Conservation (phyloP, 495 filamentous ascomycete genomes). For the Penicillium angulare region DNA sequence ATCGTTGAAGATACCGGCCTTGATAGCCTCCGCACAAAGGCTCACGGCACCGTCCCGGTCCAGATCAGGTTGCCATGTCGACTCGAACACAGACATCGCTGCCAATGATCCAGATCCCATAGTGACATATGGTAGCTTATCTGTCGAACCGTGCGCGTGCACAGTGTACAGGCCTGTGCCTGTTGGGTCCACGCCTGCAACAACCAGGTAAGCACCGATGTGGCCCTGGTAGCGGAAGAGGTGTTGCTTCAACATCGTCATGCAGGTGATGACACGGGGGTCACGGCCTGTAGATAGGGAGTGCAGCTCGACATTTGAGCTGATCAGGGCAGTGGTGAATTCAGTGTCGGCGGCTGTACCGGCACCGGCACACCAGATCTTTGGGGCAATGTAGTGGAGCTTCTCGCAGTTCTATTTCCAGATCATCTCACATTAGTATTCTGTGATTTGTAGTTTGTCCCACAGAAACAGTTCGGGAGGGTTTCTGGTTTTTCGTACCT, state of each 20-base stretch:
- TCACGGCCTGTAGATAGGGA: conserved; percentile 92
- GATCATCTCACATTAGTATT: background rate
- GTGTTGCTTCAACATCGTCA: conserved; percentile 99
- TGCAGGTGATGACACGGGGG: conserved; percentile 96
- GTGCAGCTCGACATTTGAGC: conserved; percentile 96
- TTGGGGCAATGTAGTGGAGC: conserved; percentile 96
- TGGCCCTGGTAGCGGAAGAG: conserved; percentile 97
- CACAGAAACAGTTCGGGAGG: too few relatives aligned
- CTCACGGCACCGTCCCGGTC: conserved; percentile 78
- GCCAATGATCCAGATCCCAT: conserved; percentile 97
- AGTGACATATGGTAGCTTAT: conserved; percentile 98
- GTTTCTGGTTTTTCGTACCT: conserved; percentile 61
- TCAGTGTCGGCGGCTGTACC: conserved; percentile 98
- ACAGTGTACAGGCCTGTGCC: conserved; percentile 97
- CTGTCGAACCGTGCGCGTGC: conserved; percentile 96
- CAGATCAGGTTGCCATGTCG: conserved; percentile 82
- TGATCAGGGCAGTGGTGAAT: conserved; percentile 98
- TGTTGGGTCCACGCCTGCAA: conserved; percentile 96
- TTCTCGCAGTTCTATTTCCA: conserved; percentile 89
- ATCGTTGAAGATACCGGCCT: conserved; percentile 99
- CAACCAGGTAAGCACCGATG: conserved; percentile 97
- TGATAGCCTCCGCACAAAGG: conserved; percentile 83
- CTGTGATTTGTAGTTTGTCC: background rate
- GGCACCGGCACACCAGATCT: conserved; percentile 99
- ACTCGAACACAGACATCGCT: conserved; percentile 98